Base-by-base conservation (phyloP, 495 filamentous ascomycete genomes). In the Lophiostoma macrostomum region DNA sequence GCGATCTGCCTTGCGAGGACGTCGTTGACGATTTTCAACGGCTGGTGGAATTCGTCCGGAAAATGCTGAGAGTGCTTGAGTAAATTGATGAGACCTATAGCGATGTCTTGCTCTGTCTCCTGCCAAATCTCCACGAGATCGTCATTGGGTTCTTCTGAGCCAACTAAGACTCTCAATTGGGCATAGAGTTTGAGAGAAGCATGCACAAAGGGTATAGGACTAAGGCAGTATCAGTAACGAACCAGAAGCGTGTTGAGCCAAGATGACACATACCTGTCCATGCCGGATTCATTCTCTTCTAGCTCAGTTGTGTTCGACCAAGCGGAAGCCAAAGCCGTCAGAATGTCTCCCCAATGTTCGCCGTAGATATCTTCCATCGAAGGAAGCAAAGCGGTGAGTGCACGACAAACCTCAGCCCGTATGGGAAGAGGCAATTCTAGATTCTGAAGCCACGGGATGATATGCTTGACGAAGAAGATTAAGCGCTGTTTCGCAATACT, bases 391-490 rank as follows among this genome's bases (percentile, higher is more conserved):
- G 71, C 64, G 1, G 74, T 67, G 29, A 97, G 67, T 1, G 74
- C 77, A 54, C 82, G 83, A 50, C 84, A 80, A 1, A 70, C 68
- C 66, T 88, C 84, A 5, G 81, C 67, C 27, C 75, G 71, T 12
- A 89, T 77, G 28, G 64, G 14, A 3, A 68, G 53, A 16, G 69
- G 54, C 7, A 71, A 43, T 1, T 73, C 61, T n/a, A 76, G 73
- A 0, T 77, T 76, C 27, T 84, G 74, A 1, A 87, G 67, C 79
- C 86, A 90, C 14, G 80, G 74, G 7, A 85, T 74, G 5, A 96
- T 69, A 57, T 91, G 82, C 66, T 89, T 88, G 25, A 90, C 77
- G 20, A 91, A 82, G 63, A 95, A 89, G 2, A 96, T 82, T 28
- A 90, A 61, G 28, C 91, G 78, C 61, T 91, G 89, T 24, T 86